Base-by-base conservation (phyloP, 192 early-diverging fungal species). In the Podila horticola region DNA sequence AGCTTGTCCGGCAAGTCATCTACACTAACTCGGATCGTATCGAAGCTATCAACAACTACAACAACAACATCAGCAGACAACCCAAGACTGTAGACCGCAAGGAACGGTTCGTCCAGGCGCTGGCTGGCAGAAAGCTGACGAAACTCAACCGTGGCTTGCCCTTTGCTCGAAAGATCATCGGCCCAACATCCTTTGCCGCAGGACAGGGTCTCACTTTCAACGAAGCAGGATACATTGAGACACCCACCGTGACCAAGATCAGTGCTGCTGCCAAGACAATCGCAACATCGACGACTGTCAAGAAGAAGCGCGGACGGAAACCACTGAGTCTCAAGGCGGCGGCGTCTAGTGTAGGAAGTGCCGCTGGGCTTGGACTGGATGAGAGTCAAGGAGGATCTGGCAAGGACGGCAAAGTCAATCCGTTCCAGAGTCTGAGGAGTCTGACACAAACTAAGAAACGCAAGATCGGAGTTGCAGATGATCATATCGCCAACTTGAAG, bases 151-250 rank as follows among this genome's bases (percentile, higher is more conserved):
- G 68, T 12, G 45, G 55, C 3, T 19, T 31, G 33, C 48, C 68
- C 2, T 34, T 74, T 4, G 66, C 64, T 1, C 65, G 29, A 36
- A 45, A 67, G 34, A 75, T 75, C 28, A 31, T 62, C 41, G 73
- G 64, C 4, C 26, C 62, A 11, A 52, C 62, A 4, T 55, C 59
- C 5, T 29, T 31, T 17, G 29, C 45, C 8, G n/a, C 49, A 28
- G 30, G 28, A 20, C 30, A 49, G 3, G 71, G 70, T 24, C 52
- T 81, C 19, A 69, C 66, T 0, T 81, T 81, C 48, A 81, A 81
- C 51, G 77, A 81, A 41, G 77, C 77, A 6, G 77, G 77, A 6
- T 61, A 81, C 58, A 69, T 81, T 41, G 77, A 81, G 51, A 58
- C 76, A 5, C 11, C 76, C 0, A 58, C 30, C 2, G 22, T 41